A percentile compares a stretch with the other conserved stretches of the same genome.
phyloP scores from a whole-genome alignment of 495 filamentous ascomycete genomes.

The Penicillium pancosmium region DNA sequence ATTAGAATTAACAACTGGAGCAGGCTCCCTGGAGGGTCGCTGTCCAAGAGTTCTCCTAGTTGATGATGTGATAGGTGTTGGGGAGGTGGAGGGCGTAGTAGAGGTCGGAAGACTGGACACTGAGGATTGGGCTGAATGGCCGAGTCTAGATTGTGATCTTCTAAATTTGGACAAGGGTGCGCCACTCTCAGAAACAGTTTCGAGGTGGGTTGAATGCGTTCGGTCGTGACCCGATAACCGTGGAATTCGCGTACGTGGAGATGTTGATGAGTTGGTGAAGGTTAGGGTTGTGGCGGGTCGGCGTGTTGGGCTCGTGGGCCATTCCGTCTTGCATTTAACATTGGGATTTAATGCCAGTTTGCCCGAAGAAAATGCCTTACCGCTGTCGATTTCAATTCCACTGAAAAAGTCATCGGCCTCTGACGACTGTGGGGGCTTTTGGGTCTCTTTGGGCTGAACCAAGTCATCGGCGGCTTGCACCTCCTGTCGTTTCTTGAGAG shows the following conservation, averaged over 20 bases:
- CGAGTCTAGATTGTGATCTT: slow-evolving; percentile 65
- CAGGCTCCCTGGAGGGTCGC: slow-evolving; percentile 55
- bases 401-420: slow-evolving; percentile 83
- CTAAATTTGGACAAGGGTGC: slow-evolving; percentile 63
- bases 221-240: slow-evolving; percentile 66
- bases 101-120: slow-evolving; percentile 64
- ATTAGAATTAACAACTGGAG: slow-evolving; percentile 58
- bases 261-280: slow-evolving; percentile 71
- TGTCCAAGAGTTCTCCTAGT: slow-evolving; percentile 59
- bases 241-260: slow-evolving; percentile 59
- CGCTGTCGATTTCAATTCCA: slow-evolving; percentile 84
- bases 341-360: slow-evolving; percentile 92
- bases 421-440: slow-evolving; percentile 26
- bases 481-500: slow-evolving; percentile 69
- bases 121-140: slow-evolving; percentile 69
- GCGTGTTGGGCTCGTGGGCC: slow-evolving; percentile 69
- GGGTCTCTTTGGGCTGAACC: slow-evolving; percentile 34
- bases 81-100: slow-evolving; percentile 51
- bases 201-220: slow-evolving; percentile 70
- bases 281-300: slow-evolving; percentile 80
- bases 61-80: slow-evolving; percentile 53
- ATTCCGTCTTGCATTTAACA: slow-evolving; percentile 76
- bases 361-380: slow-evolving; percentile 73
- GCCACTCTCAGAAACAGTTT: slow-evolving; percentile 91
- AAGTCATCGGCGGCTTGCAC: slow-evolving; percentile 46